phyloP scores from a whole-genome alignment of 2,329 filamentous ascomycete species.

The Colletotrichum tabaci region DNA sequence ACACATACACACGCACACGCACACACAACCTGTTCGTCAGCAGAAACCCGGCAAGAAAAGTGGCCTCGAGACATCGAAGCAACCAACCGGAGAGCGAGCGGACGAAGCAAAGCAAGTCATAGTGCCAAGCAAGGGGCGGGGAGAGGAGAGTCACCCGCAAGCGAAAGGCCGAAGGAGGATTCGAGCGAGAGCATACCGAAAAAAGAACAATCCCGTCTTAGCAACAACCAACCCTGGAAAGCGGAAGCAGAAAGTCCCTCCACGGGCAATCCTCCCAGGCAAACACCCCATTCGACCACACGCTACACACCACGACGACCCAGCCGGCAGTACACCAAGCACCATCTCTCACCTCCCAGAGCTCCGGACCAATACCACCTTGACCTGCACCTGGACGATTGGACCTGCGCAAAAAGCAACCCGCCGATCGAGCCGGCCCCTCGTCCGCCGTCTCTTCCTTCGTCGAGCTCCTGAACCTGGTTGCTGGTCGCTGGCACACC shows the following conservation, averaged over 20 bases:
- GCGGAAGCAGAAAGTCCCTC: not conserved
- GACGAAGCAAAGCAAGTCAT: conserved; percentile 31
- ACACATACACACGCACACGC: not conserved
- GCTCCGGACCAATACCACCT: conserved; percentile 34
- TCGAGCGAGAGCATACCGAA: not conserved
- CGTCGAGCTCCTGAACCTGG: conserved; percentile 35
- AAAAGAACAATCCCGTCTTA: not conserved
- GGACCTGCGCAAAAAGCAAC: conserved; percentile 11
- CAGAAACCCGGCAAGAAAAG: conserved; percentile 33
- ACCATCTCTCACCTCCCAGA: conserved; percentile 18
- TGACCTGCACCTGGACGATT: not conserved
- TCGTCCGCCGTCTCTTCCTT: conserved; percentile 33
- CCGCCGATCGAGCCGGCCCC: conserved; percentile 35
- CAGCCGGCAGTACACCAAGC: not conserved
- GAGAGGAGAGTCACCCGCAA: not conserved
- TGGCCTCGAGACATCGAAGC: conserved; percentile 14
- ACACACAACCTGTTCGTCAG: not conserved
- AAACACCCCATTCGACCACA: not conserved
- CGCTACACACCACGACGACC: not conserved
- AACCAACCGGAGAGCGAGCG: conserved; percentile 31
- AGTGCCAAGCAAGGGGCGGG: conserved; percentile 36
- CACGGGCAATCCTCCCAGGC: not conserved
- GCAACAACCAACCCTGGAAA: not conserved
- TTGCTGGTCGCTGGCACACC: conserved; percentile 20
- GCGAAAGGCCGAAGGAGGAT: not conserved